Evolutionary conservation across 2,329 filamentous ascomycete genomes (phyloP), one percentile per base, ranked within the genome.

Genomic region (Xylariaceae sp.): DNA sequence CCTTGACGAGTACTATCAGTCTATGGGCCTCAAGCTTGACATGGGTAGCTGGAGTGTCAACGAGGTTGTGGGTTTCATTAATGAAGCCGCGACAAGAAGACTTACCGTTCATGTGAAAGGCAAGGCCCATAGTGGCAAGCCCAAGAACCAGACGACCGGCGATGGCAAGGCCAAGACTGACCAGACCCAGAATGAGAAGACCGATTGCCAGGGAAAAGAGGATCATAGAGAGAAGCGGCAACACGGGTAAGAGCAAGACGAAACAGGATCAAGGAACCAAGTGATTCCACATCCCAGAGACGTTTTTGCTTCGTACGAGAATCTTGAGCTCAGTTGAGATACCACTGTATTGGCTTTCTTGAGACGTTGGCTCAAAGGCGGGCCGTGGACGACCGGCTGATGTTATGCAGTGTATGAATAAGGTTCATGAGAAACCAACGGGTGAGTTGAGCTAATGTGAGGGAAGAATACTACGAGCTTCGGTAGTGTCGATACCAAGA

Each of bases 11-110:
- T 29, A 38, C 13, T 37, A 40, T 3, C 8, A 13, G 27, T 36
- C 30, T 5, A 30, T 4, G 6, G 15, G n/a, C 6, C 15, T 33
- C 4, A 16, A 13, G 6, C 12, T 24, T 7, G 18, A 40, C n/a
- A 41, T 36, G 27, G 44, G 32, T 12, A n/a, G 9, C 15, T 47
- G 44, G 44, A 44, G 27, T 11, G 7, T 45, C 9, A 35, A 14
- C 7, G 44, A 47, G 19, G 27, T 39, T 18, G 8, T 37, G 17
- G 32, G 31, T 26, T 41, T 44, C 31, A 31, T 40, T 23, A n/a
- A 16, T 14, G 15, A 12, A n/a, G 8, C 36, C 23, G 3, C 12
- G n/a, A n/a, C 5, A 13, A 26, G 21, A 4, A 2, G 2, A 16
- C 16, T 13, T 9, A 11, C 18, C n/a, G 11, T 15, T 13, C 23